These are phyloP conservation scores for Selenicereus undatus DNA, from an alignment of 148 eudicot genomes.

Conservation along the genomic window DNA sequence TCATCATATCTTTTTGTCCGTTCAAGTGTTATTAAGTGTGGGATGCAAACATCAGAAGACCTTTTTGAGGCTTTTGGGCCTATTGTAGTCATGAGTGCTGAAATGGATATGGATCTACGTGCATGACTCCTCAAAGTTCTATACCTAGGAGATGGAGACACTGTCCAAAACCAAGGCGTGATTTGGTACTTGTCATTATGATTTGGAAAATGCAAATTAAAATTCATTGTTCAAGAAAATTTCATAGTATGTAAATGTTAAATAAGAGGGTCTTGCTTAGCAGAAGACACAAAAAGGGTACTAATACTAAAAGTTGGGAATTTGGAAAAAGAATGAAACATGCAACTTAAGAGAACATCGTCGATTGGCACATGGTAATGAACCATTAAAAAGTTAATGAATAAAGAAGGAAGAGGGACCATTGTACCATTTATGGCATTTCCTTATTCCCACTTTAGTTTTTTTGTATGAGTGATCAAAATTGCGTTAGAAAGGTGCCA, in stretches of 20 bases:
- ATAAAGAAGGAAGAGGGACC: neutral
- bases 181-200: no score
- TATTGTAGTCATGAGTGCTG: neutral
- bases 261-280: neutral
- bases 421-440: neutral
- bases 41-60: neutral
- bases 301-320: neutral
- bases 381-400: neutral
- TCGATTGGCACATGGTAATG: neutral
- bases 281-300: neutral
- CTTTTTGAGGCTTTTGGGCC: neutral
- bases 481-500: no score
- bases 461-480: no score
- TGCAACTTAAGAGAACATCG: neutral
- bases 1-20: no score
- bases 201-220: no score
- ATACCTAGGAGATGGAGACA: no score
- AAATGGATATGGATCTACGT: no score
- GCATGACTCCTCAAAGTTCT: no score
- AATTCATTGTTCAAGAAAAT: no score
- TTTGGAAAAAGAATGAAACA: neutral
- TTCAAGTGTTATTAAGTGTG: neutral
- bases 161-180: no score
- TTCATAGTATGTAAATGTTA: no score
- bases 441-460: neutral